Conservation (phyloP, 164 flowering plant genomes). For the Houttuynia cordata region DNA sequence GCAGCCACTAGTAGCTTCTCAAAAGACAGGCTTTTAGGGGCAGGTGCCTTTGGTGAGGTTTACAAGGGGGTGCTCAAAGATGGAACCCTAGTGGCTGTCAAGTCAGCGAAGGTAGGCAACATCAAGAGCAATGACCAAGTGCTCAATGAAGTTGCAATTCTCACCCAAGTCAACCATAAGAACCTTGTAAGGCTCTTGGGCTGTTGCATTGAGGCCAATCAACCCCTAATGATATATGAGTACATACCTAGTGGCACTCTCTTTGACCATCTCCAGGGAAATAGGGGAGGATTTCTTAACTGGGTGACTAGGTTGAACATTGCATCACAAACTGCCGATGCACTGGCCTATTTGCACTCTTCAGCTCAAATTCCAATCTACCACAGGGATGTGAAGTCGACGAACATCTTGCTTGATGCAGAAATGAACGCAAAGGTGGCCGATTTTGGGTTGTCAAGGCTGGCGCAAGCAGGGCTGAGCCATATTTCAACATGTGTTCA, state of each 20-base stretch:
- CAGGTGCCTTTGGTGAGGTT: conserved; percentile 70
- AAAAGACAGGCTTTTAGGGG: conserved; percentile 34
- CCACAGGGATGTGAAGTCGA: conserved; percentile 64
- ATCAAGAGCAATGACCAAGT: conserved; percentile 52
- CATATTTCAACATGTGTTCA: conserved; percentile 65
- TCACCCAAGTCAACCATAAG: conserved; percentile 62
- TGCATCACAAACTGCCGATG: conserved; percentile 55
- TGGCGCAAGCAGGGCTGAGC: no score
- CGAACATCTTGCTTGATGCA: conserved; percentile 54
- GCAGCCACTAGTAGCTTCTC: conserved; percentile 41
- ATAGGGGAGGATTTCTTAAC: conserved; percentile 6
- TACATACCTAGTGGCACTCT: conserved; percentile 58
- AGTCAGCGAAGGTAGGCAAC: conserved; percentile 52
- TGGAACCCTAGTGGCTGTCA: conserved; percentile 49
- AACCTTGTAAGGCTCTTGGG: conserved; percentile 52
- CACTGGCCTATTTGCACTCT: conserved; percentile 55
- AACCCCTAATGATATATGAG: conserved; percentile 57
- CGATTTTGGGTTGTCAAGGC: conserved; percentile 63
- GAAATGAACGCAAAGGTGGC: conserved; percentile 48
- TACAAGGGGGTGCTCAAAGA: conserved; percentile 55
- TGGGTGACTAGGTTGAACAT: conserved; percentile 43
- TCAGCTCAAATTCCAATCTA: conserved; percentile 48
- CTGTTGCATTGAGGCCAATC: conserved; percentile 52
- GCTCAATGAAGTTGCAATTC: conserved; percentile 57
- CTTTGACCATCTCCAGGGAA: conserved; percentile 38